phyloP scores from a whole-genome alignment of 495 filamentous ascomycete species.

The Daldinia childiae region DNA sequence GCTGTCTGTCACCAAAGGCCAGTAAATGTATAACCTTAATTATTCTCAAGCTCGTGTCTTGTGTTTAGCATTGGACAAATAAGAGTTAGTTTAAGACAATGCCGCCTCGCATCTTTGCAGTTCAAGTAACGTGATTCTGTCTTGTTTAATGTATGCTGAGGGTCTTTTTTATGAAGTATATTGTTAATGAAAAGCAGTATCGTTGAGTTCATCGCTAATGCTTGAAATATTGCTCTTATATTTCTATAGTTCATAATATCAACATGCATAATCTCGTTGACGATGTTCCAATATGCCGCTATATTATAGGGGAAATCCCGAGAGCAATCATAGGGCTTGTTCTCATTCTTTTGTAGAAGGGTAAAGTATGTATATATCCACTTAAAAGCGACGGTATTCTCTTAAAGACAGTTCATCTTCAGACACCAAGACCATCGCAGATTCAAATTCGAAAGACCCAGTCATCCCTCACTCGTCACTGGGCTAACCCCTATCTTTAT shows the following conservation, averaged over 20 bases:
- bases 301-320: no score
- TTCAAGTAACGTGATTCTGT: not conserved
- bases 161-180: not conserved
- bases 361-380: not conserved
- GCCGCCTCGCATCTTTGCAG: not conserved
- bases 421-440: no score
- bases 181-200: not conserved
- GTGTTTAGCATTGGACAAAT: slow-evolving; percentile 17
- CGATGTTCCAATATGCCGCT: no score
- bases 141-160: not conserved
- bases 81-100: slow-evolving; percentile 25
- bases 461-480: no score
- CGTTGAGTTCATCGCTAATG: not conserved
- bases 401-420: no score
- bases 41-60: slow-evolving; percentile 14
- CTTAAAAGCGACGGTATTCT: no score
- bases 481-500: no score
- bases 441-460: no score
- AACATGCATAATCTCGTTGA: no score
- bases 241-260: no score
- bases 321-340: no score
- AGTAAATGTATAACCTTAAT: slow-evolving; percentile 22
- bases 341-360: not conserved
- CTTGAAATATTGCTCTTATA: no score
- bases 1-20: slow-evolving; percentile 2